Evolutionary conservation across 768 basidiomycete genomes (phyloP), one percentile per base, ranked within the genome.

Genomic region (Calocybe indica): DNA sequence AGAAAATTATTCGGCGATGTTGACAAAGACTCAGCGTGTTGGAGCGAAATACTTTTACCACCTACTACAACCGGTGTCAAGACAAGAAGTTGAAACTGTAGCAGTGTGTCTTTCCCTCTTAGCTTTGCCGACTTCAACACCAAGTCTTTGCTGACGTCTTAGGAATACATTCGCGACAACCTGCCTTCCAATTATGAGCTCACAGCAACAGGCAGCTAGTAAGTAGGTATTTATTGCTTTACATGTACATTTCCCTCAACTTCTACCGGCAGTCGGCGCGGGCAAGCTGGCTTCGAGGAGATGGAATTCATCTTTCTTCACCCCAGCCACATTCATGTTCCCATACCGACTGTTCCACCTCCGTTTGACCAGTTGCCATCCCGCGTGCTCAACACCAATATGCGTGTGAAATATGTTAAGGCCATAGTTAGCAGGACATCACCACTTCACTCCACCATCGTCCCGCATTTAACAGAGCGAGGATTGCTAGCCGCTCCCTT

Each of bases 141-240:
- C 31, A 40, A 35, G 35, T 36, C n/a, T 36, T 13, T 45, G 31
- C 15, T 34, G 30, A 9, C 31, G 12, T 45, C 11, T 13, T 49
- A 84, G 83, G 64, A 68, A 43, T 81, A 79, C 43, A 67, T 80
- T 45, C 66, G 63, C 31, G 65, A 74, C 11, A 69, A 68, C 48
- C 51, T 83, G 5, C 69, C 73, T 34, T 56, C 68, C 13, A 73
- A 70, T 39, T 79, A 73, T 52, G 76, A 80, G 48, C 52, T 78
- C 12, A 55, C 71, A 30, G 55, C 80, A n/a, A 70, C 69, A 0
- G 83, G 82, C 7, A 70, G 69, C 62, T 79, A 82, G 83, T 85
- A 57, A 58, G 83, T 62, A 10, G 6, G 13, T 11, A 9, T 11
- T 5, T 44, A 33, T 35, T 35, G 22, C 30, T 43, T 28, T 33